Percentiles rank a stretch among this genome's conserved stretches.
phyloP scores from a whole-genome alignment of 2,329 filamentous ascomycete genomes.

The Penicillium sp. region DNA sequence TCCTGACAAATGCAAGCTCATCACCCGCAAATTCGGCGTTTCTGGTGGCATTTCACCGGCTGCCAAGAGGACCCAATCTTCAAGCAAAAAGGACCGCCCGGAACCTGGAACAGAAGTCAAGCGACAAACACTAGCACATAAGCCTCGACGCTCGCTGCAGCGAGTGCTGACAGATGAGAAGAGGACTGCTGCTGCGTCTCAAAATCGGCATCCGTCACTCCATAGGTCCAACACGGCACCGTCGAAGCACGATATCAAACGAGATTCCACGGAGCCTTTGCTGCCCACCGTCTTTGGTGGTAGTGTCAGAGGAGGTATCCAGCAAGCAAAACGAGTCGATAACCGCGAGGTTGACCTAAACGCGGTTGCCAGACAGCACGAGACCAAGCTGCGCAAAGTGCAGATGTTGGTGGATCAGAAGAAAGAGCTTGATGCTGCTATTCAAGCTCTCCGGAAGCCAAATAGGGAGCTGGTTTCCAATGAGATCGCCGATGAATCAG shows the following conservation, averaged over 20 bases:
- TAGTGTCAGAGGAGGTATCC: slow-evolving; percentile 44
- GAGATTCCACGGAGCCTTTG: slow-evolving; percentile 43
- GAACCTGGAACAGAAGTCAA: slow-evolving; percentile 35
- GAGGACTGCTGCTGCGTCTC: slow-evolving; percentile 31
- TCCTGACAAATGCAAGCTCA: slow-evolving; percentile 46
- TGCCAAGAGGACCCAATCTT: slow-evolving; percentile 32
- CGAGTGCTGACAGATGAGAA: slow-evolving; percentile 49
- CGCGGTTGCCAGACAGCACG: slow-evolving; percentile 44
- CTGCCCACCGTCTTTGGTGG: slow-evolving; percentile 33
- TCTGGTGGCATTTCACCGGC: slow-evolving; percentile 38
- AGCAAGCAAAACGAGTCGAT: slow-evolving; percentile 45
- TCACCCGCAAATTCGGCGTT: slow-evolving; percentile 50
- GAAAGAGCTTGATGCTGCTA: slow-evolving; percentile 49
- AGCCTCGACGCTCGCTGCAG: slow-evolving; percentile 42
- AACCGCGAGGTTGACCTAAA: slow-evolving; percentile 51
- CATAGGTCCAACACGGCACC: slow-evolving; percentile 45
- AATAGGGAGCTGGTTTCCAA: slow-evolving; percentile 47
- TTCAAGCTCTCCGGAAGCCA: slow-evolving; percentile 47
- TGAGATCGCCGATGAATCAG: slow-evolving; percentile 45
- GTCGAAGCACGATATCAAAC: slow-evolving; percentile 37
- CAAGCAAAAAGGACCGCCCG: slow-evolving; percentile 25
- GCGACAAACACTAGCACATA: slow-evolving; percentile 26
- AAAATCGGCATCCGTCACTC: slow-evolving; percentile 38
- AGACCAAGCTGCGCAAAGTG: slow-evolving; percentile 47
- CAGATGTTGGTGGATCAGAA: slow-evolving; percentile 47